Evolutionary conservation across 352 stramenopile species (phyloP).

Genomic region (Phytophthora multivora): DNA sequence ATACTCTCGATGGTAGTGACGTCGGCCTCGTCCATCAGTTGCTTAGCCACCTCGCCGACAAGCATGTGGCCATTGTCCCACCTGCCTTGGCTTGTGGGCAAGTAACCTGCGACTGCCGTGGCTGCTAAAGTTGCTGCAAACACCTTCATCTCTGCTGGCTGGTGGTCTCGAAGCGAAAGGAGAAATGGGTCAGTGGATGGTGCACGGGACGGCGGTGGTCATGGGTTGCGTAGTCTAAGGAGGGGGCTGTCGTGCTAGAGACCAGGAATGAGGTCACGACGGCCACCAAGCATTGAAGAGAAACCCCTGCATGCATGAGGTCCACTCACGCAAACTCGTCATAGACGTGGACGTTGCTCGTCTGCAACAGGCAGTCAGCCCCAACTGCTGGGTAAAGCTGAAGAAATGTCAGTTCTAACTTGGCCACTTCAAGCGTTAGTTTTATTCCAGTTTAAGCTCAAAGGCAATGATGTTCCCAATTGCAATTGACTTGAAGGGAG

Average conservation of each 20-base stretch:
- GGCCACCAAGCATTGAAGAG: conserved; percentile 1
- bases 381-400: conserved; percentile 19
- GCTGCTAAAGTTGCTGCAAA: conserved; percentile 18
- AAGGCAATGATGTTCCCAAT: no score
- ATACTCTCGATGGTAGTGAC: conserved; percentile 56
- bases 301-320: conserved; percentile 13
- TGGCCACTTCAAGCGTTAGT: background rate
- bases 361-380: conserved; percentile 27
- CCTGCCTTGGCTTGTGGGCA: conserved; percentile 41
- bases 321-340: conserved; percentile 20
- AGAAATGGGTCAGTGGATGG: conserved; percentile 16
- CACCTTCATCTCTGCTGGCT: conserved; percentile 38
- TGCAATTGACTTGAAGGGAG: no score
- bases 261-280: conserved; percentile 1
- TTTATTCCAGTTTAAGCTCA: background rate
- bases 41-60: conserved; percentile 52
- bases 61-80: conserved; percentile 79
- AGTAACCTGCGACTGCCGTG: conserved; percentile 13
- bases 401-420: conserved; percentile 9
- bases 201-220: background rate
- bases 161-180: conserved; percentile 1
- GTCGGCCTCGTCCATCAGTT: conserved; percentile 52
- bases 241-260: conserved; percentile 10
- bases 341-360: conserved; percentile 27
- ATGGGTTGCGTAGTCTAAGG: conserved; percentile 14